A percentile compares a stretch with the other conserved stretches of the same genome.
Conservation (phyloP, 371 early-diverging fungal genomes). For the Blastocladiella emersonii region DNA sequence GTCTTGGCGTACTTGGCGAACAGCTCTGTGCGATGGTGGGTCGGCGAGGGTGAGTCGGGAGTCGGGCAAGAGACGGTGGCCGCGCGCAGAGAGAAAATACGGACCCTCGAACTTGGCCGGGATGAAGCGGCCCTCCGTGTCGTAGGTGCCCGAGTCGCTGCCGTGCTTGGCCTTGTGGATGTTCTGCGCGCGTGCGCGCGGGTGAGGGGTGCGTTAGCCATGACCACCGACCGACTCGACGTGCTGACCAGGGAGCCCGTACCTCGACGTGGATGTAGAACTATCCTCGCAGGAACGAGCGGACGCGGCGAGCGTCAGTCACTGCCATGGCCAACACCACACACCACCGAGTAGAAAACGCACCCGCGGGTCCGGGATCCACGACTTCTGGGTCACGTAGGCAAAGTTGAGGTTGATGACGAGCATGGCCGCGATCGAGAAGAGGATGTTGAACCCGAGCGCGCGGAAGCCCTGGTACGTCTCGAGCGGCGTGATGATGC, state of each 20-base stretch:
- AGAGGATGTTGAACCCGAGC: constrained; percentile 27
- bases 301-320: background rate
- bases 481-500: constrained; percentile 22
- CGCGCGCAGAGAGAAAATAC: too few species aligned
- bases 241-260: too few species aligned
- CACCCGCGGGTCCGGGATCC: constrained; percentile 18
- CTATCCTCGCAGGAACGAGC: constrained; percentile 14
- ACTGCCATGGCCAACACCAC: too few species aligned
- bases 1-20: constrained; percentile 26
- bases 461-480: constrained; percentile 21
- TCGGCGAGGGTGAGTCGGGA: too few species aligned
- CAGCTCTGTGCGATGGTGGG: too few species aligned
- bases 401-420: constrained; percentile 22
- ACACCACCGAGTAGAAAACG: background rate
- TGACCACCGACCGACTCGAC: too few species aligned
- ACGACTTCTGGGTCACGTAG: constrained; percentile 15
- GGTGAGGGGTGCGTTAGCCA: too few species aligned
- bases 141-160: constrained; percentile 28
- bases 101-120: constrained; percentile 33
- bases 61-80: too few species aligned
- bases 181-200: too few species aligned
- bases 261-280: constrained; percentile 25
- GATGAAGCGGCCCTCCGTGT: constrained; percentile 22
- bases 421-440: constrained; percentile 17
- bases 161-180: constrained; percentile 37